phyloP scores from a whole-genome alignment of 768 basidiomycete species.

The Tulasnella sp. region DNA sequence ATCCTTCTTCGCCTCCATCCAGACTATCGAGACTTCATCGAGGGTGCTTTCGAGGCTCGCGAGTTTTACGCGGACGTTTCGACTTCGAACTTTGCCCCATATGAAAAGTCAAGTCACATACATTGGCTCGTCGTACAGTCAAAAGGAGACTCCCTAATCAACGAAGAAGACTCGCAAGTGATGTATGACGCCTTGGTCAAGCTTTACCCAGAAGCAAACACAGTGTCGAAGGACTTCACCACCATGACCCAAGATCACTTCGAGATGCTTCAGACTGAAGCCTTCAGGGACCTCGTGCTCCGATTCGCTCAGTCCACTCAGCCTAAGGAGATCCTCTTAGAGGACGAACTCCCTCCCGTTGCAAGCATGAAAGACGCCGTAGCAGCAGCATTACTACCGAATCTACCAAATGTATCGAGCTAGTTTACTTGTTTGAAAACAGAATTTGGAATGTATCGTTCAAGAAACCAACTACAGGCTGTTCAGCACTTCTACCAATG shows the following conservation, averaged over 20 bases:
- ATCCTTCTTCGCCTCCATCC: slow-evolving; percentile 53
- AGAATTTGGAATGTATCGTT: background rate
- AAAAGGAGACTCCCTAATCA: slow-evolving; percentile 54
- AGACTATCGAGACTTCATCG: slow-evolving; percentile 53
- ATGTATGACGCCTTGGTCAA: slow-evolving; percentile 46
- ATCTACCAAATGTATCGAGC: background rate
- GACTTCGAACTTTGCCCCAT: slow-evolving; percentile 28
- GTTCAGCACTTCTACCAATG: slow-evolving; percentile 39
- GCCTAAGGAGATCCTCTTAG: background rate
- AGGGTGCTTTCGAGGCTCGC: slow-evolving; percentile 43
- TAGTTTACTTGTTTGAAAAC: background rate
- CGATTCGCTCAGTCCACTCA: background rate
- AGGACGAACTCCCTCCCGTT: background rate
- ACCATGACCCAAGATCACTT: slow-evolving; percentile 43
- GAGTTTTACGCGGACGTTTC: slow-evolving; percentile 41
- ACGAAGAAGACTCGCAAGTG: slow-evolving; percentile 45
- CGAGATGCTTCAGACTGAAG: slow-evolving; percentile 34
- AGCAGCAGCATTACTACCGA: background rate
- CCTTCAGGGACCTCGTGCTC: slow-evolving; percentile 36
- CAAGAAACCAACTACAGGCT: background rate
- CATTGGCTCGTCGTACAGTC: slow-evolving; percentile 71
- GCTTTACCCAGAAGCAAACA: slow-evolving; percentile 24
- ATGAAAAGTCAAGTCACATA: slow-evolving; percentile 24
- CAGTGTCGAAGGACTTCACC: slow-evolving; percentile 26
- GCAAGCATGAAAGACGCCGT: background rate